Conservation (phyloP, 2,329 filamentous ascomycete species). For the Botrytis tulipae region DNA sequence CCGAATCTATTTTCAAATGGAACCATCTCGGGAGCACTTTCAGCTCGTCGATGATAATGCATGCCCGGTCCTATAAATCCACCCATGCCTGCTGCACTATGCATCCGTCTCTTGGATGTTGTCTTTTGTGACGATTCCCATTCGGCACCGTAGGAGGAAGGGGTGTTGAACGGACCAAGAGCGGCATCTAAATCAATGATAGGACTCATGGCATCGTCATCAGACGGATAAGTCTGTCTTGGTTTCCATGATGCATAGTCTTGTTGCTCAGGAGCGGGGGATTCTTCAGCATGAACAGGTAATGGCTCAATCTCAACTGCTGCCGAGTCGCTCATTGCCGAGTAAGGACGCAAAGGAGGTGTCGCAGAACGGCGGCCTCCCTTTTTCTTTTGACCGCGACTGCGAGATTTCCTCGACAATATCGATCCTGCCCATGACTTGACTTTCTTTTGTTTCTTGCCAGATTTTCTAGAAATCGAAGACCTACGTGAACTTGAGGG, state of each 20-base stretch:
- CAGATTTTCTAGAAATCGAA: constrained; percentile 37
- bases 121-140: constrained; percentile 66
- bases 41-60: constrained; percentile 74
- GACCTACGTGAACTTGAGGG: constrained; percentile 32
- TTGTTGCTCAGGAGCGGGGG: constrained; percentile 28
- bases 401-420: constrained; percentile 48
- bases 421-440: constrained; percentile 59
- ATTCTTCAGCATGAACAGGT: constrained; percentile 13
- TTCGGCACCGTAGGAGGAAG: constrained; percentile 59
- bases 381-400: constrained; percentile 45
- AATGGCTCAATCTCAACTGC: constrained; percentile 27
- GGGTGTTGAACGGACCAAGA: constrained; percentile 87
- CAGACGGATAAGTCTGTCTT: constrained; percentile 41
- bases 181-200: constrained; percentile 95
- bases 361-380: constrained; percentile 43
- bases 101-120: constrained; percentile 65
- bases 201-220: constrained; percentile 68
- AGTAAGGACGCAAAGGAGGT: constrained; percentile 43
- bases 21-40: constrained; percentile 68
- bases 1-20: constrained; percentile 67
- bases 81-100: constrained; percentile 71
- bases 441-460: constrained; percentile 69
- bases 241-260: constrained; percentile 42
- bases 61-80: constrained; percentile 67
- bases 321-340: constrained; percentile 32